phyloP scores from a whole-genome alignment of 2,329 filamentous ascomycete genomes.

The Claviceps fusiformis region DNA sequence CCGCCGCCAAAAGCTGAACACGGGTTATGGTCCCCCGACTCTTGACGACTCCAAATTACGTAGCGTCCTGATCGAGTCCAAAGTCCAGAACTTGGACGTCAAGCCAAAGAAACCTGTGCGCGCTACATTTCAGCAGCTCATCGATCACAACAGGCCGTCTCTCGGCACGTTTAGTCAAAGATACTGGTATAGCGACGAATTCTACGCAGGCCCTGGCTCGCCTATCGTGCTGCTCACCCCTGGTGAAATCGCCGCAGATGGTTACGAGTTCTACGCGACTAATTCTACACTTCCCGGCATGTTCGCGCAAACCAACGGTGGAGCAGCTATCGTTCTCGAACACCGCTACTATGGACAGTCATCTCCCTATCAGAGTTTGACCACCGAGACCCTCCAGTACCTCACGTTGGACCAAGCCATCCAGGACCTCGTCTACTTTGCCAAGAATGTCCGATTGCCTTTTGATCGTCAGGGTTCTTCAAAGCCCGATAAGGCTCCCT shows the following conservation, averaged over 20 bases:
- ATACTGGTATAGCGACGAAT: slow-evolving; percentile 66
- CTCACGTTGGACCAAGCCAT: slow-evolving; percentile 66
- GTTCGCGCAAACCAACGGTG: slow-evolving; percentile 52
- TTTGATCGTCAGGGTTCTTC: slow-evolving; percentile 52
- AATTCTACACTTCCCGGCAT: slow-evolving; percentile 57
- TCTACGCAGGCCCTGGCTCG: slow-evolving; percentile 62
- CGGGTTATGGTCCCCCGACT: background rate
- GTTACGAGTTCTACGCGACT: slow-evolving; percentile 50
- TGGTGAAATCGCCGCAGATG: slow-evolving; percentile 50
- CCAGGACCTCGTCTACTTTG: slow-evolving; percentile 66
- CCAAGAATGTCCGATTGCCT: slow-evolving; percentile 52
- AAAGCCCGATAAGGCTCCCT: slow-evolving; percentile 50
- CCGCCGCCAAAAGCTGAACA: too few species aligned
- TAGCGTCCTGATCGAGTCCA: too few species aligned
- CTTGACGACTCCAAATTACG: too few species aligned
- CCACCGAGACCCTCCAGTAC: slow-evolving; percentile 56
- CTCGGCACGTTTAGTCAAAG: slow-evolving; percentile 51
- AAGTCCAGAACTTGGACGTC: too few species aligned
- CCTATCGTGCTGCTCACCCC: slow-evolving; percentile 56
- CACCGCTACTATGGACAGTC: slow-evolving; percentile 65
- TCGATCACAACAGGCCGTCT: slow-evolving; percentile 43
- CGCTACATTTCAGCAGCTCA: slow-evolving; percentile 36
- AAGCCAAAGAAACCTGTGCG: background rate
- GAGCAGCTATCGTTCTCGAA: slow-evolving; percentile 64
- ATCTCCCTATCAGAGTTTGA: slow-evolving; percentile 33